Conservation (phyloP, 2,329 filamentous ascomycete species). For the Tolypocladium nubicola region DNA sequence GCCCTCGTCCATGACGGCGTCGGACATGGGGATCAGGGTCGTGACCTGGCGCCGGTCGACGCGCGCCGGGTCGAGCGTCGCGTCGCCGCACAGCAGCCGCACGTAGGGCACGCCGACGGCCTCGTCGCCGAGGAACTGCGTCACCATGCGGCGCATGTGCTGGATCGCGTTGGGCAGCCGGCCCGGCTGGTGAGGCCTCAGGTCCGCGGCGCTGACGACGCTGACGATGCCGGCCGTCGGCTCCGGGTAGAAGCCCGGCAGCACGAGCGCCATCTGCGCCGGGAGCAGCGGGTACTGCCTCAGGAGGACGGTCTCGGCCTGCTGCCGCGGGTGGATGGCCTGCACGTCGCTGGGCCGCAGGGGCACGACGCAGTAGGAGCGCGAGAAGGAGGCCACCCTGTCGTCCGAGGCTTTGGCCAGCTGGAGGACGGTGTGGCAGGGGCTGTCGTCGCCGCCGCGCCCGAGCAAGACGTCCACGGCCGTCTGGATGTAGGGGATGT, state of each 20-base stretch:
- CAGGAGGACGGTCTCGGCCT: neutral
- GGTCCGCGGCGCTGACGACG: neutral
- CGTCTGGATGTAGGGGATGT: conserved; percentile 11
- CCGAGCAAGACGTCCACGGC: conserved; percentile 16
- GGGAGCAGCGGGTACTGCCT: neutral
- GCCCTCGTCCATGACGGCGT: neutral
- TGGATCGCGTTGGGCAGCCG: neutral
- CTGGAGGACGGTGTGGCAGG: conserved; percentile 7
- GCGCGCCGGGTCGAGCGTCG: neutral
- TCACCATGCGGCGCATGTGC: neutral
- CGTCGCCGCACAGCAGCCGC: neutral
- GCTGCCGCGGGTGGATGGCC: neutral
- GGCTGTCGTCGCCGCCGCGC: neutral
- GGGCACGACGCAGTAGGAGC: neutral
- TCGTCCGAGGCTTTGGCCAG: conserved; percentile 1
- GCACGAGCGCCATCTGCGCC: neutral
- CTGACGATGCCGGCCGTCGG: neutral
- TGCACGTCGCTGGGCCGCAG: neutral
- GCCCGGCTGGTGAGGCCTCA: neutral
- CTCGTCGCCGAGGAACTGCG: neutral
- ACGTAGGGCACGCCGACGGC: neutral
- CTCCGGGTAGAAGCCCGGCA: conserved; percentile 3
- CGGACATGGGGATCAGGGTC: neutral
- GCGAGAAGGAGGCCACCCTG: neutral
- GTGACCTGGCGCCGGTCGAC: neutral